A percentile compares a stretch with the other conserved stretches of the same genome.
phyloP scores from a whole-genome alignment of 208 protist genomes.

The Acanthamoeba royreba region DNA sequence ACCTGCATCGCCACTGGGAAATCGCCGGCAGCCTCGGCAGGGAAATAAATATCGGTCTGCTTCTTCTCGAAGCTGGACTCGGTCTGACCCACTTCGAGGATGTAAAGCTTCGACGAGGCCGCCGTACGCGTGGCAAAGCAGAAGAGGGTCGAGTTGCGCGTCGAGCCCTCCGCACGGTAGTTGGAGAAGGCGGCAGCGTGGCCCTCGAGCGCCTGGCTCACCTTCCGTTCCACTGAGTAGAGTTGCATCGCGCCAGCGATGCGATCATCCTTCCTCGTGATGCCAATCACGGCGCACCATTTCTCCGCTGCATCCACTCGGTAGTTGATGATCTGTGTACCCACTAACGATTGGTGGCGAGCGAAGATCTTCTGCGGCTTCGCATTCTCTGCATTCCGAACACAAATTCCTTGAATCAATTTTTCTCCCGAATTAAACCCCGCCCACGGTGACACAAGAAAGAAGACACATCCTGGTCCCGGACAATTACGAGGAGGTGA shows the following conservation, averaged over 20 bases:
- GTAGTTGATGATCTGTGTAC: constrained; percentile 97
- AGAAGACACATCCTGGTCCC: no score
- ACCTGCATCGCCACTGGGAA: constrained; percentile 97
- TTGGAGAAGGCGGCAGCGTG: constrained; percentile 92
- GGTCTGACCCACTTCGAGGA: constrained; percentile 81
- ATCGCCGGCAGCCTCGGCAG: constrained; percentile 86
- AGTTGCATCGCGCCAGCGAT: constrained; percentile 95
- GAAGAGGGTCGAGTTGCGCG: constrained; percentile 90
- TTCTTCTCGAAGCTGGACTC: constrained; percentile 77
- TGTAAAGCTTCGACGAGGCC: constrained; percentile 71
- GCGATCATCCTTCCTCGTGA: constrained; percentile 75
- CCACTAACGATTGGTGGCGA: constrained; percentile 86
- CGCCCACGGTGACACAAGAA: no score
- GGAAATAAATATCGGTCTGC: constrained; percentile 80
- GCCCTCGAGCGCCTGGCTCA: constrained; percentile 93
- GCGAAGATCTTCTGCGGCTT: constrained; percentile 95
- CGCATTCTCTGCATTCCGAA: constrained; percentile 80
- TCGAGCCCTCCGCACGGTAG: constrained; percentile 74
- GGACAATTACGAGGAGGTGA: neutral
- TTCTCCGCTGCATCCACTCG: constrained; percentile 87
- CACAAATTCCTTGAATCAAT: no score
- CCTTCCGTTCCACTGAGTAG: constrained; percentile 94
- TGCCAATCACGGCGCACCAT: constrained; percentile 96
- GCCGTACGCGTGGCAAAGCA: constrained; percentile 91
- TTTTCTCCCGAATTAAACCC: no score